Conservation (phyloP, 2,329 filamentous ascomycete species). For the Ophiostoma sp. region DNA sequence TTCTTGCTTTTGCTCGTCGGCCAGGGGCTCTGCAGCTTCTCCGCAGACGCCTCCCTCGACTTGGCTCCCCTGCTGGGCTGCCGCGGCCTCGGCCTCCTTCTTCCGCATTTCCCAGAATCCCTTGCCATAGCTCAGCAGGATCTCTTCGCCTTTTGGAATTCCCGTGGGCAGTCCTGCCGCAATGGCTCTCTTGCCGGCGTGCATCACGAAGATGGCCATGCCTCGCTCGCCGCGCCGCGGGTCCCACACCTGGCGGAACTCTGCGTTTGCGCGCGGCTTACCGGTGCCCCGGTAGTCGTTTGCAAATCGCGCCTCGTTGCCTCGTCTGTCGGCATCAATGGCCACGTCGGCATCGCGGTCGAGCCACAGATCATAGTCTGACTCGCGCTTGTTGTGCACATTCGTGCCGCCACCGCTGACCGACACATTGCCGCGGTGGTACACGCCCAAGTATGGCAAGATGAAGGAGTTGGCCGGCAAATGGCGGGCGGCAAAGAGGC, state of each 20-base stretch:
- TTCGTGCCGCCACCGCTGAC: constrained; percentile 32
- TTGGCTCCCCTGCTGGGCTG: constrained; percentile 25
- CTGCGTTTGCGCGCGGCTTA: constrained; percentile 46
- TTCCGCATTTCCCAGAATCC: constrained; percentile 57
- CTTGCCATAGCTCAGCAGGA: constrained; percentile 62
- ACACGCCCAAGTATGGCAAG: constrained; percentile 56
- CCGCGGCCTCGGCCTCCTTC: constrained; percentile 31
- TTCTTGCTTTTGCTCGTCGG: neutral
- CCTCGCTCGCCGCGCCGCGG: constrained; percentile 45
- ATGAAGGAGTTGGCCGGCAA: constrained; percentile 53
- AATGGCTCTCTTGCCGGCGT: constrained; percentile 38
- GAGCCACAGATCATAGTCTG: constrained; percentile 62
- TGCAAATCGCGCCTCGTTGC: constrained; percentile 62
- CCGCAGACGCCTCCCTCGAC: neutral
- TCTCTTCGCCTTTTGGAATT: constrained; percentile 57
- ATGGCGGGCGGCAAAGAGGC: constrained; percentile 54
- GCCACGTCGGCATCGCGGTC: constrained; percentile 53
- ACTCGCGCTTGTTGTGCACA: constrained; percentile 37
- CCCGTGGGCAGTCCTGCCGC: constrained; percentile 15
- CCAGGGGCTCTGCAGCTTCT: neutral
- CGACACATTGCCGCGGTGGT: constrained; percentile 42
- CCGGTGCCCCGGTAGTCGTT: constrained; percentile 61
- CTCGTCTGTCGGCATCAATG: constrained; percentile 53
- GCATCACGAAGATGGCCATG: constrained; percentile 55
- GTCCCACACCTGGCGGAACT: constrained; percentile 57